phyloP scores from a whole-genome alignment of 1,284 basidiomycete species.

The Boletellus deceptivus region DNA sequence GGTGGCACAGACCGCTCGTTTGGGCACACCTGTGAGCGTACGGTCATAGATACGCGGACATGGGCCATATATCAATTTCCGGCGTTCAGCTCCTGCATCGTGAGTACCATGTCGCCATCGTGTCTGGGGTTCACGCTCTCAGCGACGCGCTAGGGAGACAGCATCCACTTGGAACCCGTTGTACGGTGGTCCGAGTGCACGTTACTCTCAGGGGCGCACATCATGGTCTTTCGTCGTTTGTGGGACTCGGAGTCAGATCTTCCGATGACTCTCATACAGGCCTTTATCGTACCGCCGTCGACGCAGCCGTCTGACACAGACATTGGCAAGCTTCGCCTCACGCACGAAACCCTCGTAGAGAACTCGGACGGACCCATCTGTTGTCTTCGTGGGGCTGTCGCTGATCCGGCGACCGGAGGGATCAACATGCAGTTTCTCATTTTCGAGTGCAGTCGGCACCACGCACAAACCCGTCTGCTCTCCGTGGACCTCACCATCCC shows the following conservation, averaged over 20 bases:
- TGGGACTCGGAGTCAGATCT: neutral
- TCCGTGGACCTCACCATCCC: slow-evolving; percentile 20
- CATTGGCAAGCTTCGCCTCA: slow-evolving; percentile 12
- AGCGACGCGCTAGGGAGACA: slow-evolving; percentile 6
- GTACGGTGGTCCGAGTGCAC: slow-evolving; percentile 14
- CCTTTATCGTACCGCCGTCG: slow-evolving; percentile 11
- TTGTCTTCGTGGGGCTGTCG: slow-evolving; percentile 13
- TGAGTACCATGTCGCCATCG: slow-evolving; percentile 8
- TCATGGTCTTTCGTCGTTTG: slow-evolving; percentile 21
- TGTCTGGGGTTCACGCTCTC: neutral
- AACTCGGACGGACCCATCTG: slow-evolving; percentile 4
- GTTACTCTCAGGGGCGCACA: slow-evolving; percentile 11
- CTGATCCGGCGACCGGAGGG: slow-evolving; percentile 14
- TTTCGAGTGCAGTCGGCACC: neutral
- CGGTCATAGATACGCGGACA: slow-evolving; percentile 21
- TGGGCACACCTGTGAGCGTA: slow-evolving; percentile 7
- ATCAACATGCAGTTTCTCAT: slow-evolving; percentile 14
- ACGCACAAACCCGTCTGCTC: slow-evolving; percentile 6
- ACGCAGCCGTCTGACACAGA: neutral
- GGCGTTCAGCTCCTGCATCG: slow-evolving; percentile 12
- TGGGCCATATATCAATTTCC: slow-evolving; percentile 19
- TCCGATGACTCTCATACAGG: slow-evolving; percentile 18
- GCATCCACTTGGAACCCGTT: neutral
- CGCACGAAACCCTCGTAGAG: slow-evolving; percentile 17
- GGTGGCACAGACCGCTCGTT: slow-evolving; percentile 18